Percentiles rank a stretch among this genome's conserved stretches.
phyloP scores from a whole-genome alignment of 2,329 filamentous ascomycete species.

The Diaporthe sp. region DNA sequence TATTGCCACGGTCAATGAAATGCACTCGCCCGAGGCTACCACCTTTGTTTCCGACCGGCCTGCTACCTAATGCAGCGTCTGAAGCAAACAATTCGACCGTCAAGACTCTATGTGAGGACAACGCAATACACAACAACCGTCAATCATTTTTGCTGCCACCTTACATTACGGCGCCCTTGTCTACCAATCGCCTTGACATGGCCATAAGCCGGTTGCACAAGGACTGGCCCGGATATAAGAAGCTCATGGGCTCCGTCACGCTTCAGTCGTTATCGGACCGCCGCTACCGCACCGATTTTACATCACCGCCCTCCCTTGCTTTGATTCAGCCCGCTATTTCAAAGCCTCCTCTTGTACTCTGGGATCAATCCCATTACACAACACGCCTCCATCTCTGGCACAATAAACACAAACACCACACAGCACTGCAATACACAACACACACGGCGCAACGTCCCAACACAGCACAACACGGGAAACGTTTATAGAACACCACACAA shows the following conservation, averaged over 20 bases:
- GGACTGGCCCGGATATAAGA: constrained; percentile 33
- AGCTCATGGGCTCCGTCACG: constrained; percentile 27
- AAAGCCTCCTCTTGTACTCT: not conserved
- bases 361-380: not conserved
- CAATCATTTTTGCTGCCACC: constrained; percentile 20
- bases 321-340: constrained; percentile 7
- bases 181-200: not conserved
- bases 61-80: constrained; percentile 34
- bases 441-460: constrained; percentile 1
- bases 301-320: constrained; percentile 10
- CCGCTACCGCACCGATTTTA: not conserved
- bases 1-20: constrained; percentile 9
- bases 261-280: constrained; percentile 24
- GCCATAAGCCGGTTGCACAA: constrained; percentile 20
- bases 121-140: constrained; percentile 25
- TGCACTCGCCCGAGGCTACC: constrained; percentile 34
- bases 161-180: constrained; percentile 7
- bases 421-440: not conserved
- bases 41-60: constrained; percentile 29
- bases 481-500: not conserved
- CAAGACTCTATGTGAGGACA: constrained; percentile 28
- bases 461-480: too few relatives aligned
- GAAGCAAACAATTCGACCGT: constrained; percentile 25
- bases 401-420: not conserved
- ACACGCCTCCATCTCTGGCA: not conserved